Evolutionary conservation across 306 rosid genomes (phyloP).

Genomic region (Quercus ilex): DNA sequence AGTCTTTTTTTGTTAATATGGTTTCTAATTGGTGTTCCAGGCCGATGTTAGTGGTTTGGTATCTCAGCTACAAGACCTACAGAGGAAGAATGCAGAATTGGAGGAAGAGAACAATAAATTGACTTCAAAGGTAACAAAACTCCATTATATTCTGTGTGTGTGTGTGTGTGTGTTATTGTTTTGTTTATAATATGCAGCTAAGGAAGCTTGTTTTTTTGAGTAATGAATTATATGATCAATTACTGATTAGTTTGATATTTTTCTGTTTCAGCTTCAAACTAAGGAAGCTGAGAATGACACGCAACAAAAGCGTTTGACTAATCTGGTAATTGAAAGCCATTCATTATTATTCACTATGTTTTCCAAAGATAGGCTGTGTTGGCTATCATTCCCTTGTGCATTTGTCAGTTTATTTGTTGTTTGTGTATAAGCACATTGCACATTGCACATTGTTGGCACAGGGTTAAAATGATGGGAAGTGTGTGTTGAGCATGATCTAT

Average conservation of each 20-base stretch:
- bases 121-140: conserved; percentile 44
- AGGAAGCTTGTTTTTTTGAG: background rate
- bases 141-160: background rate
- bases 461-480: background rate
- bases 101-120: conserved; percentile 56
- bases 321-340: conserved; percentile 49
- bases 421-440: background rate
- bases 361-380: background rate
- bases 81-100: conserved; percentile 61
- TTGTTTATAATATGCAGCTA: background rate
- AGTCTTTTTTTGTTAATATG: background rate
- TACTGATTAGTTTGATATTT: conserved; percentile 23
- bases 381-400: background rate
- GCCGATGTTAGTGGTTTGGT: conserved; percentile 64
- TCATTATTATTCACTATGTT: conserved; percentile 9
- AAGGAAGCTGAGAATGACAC: conserved; percentile 51
- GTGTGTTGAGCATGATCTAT: no score
- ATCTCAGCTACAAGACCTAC: conserved; percentile 68
- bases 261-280: conserved; percentile 63
- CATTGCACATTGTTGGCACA: background rate
- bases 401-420: background rate
- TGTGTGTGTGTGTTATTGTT: background rate
- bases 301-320: conserved; percentile 62
- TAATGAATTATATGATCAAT: background rate
- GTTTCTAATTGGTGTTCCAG: conserved; percentile 31